Base-by-base conservation (phyloP, 805 yeast species). In the Brettanomyces naardenensis region DNA sequence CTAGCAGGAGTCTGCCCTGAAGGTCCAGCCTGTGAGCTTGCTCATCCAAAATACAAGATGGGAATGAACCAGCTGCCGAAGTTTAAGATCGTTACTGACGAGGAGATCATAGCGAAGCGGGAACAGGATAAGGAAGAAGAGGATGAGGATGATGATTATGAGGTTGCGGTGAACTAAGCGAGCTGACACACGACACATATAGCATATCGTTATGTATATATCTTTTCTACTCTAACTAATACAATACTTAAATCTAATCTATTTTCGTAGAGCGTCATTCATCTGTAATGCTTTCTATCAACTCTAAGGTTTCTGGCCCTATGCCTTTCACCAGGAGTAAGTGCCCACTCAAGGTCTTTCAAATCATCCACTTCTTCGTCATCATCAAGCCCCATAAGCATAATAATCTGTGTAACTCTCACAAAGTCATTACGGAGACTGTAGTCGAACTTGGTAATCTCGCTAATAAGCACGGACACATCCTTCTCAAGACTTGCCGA, bases 1-100 rank as follows among this genome's bases (percentile, higher is more conserved):
- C 55, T 92, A 38, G 77, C 89, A 0, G 98, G 99, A 2, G 90
- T 90, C 54, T 90, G 97, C 62, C 97, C 96, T 1, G 71, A 77
- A 51, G 97, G 97, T 1, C 75, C 78, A 3, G 75, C 73, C 26
- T 86, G 95, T 58, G 84, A 73, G 50, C 70, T 65, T 48, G 74
- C 79, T n/a, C 98, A 92, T 66, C 96, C 97, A 1, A 75, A 75
- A 51, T 86, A 85, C 48, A 76, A 75, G 31, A 48, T 53, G 11
- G 36, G 43, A 4, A 53, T 58, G 33, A 54, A 65, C 38, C 46
- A 70, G 17, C 70, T 72, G 20, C 72, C 67, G 10, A 61, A 61
- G 38, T 60, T 71, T 52, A 66, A 59, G 44, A 68, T 71, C 10
- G 56, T 61, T 36, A 65, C 67, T 3, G 76, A 71, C 45, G 64